A percentile compares a stretch with the other conserved stretches of the same genome.
Evolutionary conservation across 345 rosid genomes (phyloP).

Genomic region (Ceriops tagal): DNA sequence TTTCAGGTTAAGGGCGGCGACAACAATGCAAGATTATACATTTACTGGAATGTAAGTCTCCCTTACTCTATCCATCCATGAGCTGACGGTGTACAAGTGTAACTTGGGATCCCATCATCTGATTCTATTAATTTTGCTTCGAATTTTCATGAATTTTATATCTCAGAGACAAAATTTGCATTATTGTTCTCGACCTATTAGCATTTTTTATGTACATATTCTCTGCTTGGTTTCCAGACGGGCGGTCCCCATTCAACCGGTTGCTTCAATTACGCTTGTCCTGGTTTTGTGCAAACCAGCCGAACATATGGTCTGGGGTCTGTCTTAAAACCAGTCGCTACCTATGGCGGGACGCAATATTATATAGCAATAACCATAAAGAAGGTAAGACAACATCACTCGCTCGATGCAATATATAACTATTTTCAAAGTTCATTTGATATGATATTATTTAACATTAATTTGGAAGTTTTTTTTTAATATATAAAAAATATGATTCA

Average conservation of each 20-base stretch:
- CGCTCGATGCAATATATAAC: too few species aligned
- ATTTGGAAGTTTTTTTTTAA: too few species aligned
- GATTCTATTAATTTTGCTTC: background rate
- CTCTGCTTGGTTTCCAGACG: background rate
- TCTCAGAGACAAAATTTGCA: too few species aligned
- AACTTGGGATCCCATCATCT: background rate
- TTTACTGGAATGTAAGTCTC: slow-evolving; percentile 10
- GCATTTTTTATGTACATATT: background rate
- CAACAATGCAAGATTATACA: background rate
- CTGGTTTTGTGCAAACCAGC: slow-evolving; percentile 19
- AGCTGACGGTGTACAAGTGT: background rate
- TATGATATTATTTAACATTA: too few species aligned
- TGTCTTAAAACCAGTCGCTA: background rate
- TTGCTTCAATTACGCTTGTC: slow-evolving; percentile 14
- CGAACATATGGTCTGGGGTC: background rate
- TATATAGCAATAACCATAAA: background rate
- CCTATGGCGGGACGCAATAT: background rate
- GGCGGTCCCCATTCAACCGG: background rate
- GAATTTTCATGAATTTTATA: background rate
- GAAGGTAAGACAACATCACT: slow-evolving; percentile 1
- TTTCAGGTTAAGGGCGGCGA: slow-evolving; percentile 4
- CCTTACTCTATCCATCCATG: background rate
- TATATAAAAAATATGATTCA: too few species aligned
- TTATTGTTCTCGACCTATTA: too few species aligned
- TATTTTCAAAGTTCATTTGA: too few species aligned